Evolutionary conservation across 73 alveolate species (phyloP).

Genomic region (Paraurostyla sp.): DNA sequence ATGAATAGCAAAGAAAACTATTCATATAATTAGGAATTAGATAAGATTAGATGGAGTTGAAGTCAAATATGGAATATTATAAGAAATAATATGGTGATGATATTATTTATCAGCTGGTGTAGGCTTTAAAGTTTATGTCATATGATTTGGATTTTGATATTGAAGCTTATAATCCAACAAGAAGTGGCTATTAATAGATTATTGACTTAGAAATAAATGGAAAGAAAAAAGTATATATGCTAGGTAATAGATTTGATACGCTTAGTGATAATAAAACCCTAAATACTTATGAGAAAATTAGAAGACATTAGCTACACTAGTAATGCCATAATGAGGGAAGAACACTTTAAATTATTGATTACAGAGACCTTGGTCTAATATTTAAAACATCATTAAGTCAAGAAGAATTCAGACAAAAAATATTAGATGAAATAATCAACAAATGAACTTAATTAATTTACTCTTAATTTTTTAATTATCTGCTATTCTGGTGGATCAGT

Average conservation of each 20-base stretch:
- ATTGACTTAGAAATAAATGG: not conserved
- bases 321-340: conserved; percentile 4
- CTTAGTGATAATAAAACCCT: not conserved
- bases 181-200: conserved; percentile 33
- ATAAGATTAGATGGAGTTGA: conserved; percentile 40
- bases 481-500: too few relatives aligned
- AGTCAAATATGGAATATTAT: conserved; percentile 17
- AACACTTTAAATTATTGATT: not conserved
- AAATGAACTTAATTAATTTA: not conserved
- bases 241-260: conserved; percentile 13
- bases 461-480: too few relatives aligned
- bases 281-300: conserved; percentile 14
- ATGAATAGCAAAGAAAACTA: not conserved
- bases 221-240: not conserved
- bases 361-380: not conserved
- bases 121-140: conserved; percentile 5
- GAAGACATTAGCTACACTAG: not conserved
- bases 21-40: conserved; percentile 23
- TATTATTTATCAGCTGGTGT: not conserved
- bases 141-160: not conserved
- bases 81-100: conserved; percentile 44
- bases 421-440: not conserved
- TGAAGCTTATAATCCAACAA: not conserved
- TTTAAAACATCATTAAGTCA: not conserved
- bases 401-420: conserved; percentile 22